Percentiles rank a stretch among this genome's conserved stretches.
phyloP scores from a whole-genome alignment of 306 rosid species.

The Cicer arietinum region DNA sequence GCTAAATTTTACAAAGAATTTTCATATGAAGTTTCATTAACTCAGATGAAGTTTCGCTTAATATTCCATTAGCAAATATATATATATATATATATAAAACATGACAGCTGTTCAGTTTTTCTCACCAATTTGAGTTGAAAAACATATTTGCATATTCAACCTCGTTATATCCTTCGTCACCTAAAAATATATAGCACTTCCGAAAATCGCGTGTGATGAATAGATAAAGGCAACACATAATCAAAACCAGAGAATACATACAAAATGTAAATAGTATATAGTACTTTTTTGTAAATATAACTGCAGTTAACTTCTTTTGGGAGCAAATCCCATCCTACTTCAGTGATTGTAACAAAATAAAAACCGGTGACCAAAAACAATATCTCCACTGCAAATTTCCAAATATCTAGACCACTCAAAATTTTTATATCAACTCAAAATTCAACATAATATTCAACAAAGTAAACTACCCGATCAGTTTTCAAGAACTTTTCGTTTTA shows the following conservation, averaged over 20 bases:
- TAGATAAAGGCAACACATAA: not conserved
- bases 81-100: too few relatives aligned
- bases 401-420: constrained; percentile 41
- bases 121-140: not conserved
- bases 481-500: constrained; percentile 24
- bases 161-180: not conserved
- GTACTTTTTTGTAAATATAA: not conserved
- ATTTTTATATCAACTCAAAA: constrained; percentile 44
- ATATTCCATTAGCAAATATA: too few relatives aligned
- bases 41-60: too few relatives aligned
- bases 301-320: not conserved
- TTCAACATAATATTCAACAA: constrained; percentile 29
- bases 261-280: not conserved
- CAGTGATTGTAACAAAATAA: constrained; percentile 6
- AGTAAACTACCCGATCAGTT: constrained; percentile 29
- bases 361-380: constrained; percentile 21
- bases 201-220: not conserved
- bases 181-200: not conserved
- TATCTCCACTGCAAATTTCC: constrained; percentile 28
- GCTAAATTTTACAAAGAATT: too few relatives aligned
- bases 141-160: not conserved
- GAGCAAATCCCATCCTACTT: not conserved
- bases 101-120: not conserved
- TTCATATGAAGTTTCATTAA: too few relatives aligned
- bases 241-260: not conserved